phyloP scores from a whole-genome alignment of 2,329 filamentous ascomycete species.

The Phyllosticta capitalensis region DNA sequence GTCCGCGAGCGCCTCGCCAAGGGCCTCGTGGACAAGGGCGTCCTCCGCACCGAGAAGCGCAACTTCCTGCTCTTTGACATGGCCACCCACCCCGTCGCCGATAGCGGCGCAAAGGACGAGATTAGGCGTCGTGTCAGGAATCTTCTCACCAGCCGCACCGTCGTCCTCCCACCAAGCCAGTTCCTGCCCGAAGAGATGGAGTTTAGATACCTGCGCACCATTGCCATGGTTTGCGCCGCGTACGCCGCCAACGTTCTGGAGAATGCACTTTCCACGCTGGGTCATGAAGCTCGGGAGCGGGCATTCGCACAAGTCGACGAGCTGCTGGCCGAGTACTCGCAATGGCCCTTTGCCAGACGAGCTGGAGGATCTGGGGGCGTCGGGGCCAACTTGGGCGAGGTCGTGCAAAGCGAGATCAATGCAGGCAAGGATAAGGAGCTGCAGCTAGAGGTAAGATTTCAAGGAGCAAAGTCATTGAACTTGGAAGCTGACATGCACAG shows the following conservation, averaged over 20 bases:
- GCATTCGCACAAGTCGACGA: conserved; percentile 97
- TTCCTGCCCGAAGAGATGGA: conserved; percentile 92
- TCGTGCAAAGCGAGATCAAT: conserved; percentile 78
- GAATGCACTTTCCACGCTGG: conserved; percentile 88
- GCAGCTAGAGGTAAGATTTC: conserved; percentile 70
- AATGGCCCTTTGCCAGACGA: conserved; percentile 90
- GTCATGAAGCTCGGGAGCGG: conserved; percentile 86
- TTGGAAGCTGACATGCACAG: conserved; percentile 30
- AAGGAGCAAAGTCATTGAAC: neutral
- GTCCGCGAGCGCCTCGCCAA: conserved; percentile 95
- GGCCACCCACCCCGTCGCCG: conserved; percentile 95
- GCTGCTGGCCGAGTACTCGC: conserved; percentile 87
- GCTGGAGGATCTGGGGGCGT: conserved; percentile 68
- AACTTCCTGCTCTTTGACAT: conserved; percentile 99
- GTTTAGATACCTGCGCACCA: conserved; percentile 83
- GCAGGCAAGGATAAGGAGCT: conserved; percentile 86
- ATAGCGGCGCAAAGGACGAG: conserved; percentile 95
- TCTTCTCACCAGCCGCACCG: conserved; percentile 85
- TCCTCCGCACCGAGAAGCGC: conserved; percentile 95
- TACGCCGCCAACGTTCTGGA: conserved; percentile 97
- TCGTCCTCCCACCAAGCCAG: conserved; percentile 75
- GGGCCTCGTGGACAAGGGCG: conserved; percentile 96
- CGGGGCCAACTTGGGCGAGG: conserved; percentile 82
- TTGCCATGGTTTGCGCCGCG: conserved; percentile 94
- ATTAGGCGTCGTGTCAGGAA: conserved; percentile 87